Percentiles rank a stretch among this genome's conserved stretches.
Conservation (phyloP, 768 basidiomycete genomes). For the Kwoniella europaea region DNA sequence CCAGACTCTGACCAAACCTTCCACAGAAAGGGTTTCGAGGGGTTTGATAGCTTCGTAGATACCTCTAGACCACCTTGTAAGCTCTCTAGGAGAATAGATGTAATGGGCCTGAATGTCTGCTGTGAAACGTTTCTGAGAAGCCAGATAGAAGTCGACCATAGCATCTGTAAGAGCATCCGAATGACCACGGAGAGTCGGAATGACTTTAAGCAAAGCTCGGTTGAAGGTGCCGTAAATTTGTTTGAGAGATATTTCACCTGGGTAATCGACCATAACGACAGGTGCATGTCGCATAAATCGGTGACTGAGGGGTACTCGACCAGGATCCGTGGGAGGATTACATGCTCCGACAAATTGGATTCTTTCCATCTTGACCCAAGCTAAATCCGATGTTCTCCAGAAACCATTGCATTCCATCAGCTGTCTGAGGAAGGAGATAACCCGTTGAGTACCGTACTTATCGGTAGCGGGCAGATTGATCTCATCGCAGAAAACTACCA, state of each 20-base stretch:
- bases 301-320: constrained; percentile 96
- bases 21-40: constrained; percentile 87
- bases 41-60: constrained; percentile 96
- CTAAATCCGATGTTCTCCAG: constrained; percentile 90
- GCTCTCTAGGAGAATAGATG: constrained; percentile 97
- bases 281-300: constrained; percentile 98
- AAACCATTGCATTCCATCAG: constrained; percentile 93
- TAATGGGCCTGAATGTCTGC: constrained; percentile 98
- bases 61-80: constrained; percentile 95
- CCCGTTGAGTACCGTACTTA: constrained; percentile 97
- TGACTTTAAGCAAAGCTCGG: constrained; percentile 90
- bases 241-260: constrained; percentile 92
- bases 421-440: constrained; percentile 97
- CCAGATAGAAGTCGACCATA: constrained; percentile 94
- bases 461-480: constrained; percentile 96
- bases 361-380: constrained; percentile 97
- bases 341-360: constrained; percentile 99
- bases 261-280: constrained; percentile 98
- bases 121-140: constrained; percentile 92
- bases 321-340: constrained; percentile 98
- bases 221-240: constrained; percentile 99
- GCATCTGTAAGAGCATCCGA: constrained; percentile 93
- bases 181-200: constrained; percentile 89
- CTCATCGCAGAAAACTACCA: constrained; percentile 99
- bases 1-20: constrained; percentile 96